Base-by-base conservation (phyloP, 768 basidiomycete genomes). In the Kwoniella shandongensis region DNA sequence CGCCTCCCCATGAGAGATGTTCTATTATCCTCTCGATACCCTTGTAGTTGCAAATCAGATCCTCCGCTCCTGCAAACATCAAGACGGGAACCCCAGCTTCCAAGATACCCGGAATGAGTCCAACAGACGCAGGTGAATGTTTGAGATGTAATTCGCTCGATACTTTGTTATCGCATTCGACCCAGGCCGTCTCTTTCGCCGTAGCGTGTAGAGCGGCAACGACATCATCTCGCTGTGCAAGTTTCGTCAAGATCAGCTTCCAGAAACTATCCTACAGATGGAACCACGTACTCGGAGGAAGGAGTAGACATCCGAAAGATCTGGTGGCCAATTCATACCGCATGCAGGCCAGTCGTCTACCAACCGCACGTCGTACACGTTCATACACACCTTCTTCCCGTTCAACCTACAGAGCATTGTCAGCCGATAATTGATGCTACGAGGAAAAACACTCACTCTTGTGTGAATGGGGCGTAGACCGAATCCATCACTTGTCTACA, bases 311-410 rank as follows among this genome's bases (percentile, higher is more conserved):
- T 85, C 83, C 2, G 81, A 76, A 45, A 98, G 84, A 68, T 92
- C 90, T 30, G 86, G 86, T 6, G 93, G 94, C 94, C 93, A 99
- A 78, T 92, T 94, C 91, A 94, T 89, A 2, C 94, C 96, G 75
- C 96, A 99, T 0, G 84, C 87, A 17, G 96, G 96, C 32, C 74
- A 79, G 12, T 82, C 82, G 72, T 99, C 96, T 52, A 88, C 85
- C n/a, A 88, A 79, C 23, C 96, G 88, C 13, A 97, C 84, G 70
- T 99, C 96, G 66, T 99, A 99, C 36, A 97, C 84, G 73, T 99
- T 99, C 59, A 93, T 79, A 73, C 96, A 99, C 78, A 85, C 86
- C 25, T 81, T 77, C 61, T 81, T 79, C 11, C 85, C 88, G 49
- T 89, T 81, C 39, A 85, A 80, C 35, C 89, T 91, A 64, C 18